A percentile compares a stretch with the other conserved stretches of the same genome.
Evolutionary conservation across 768 basidiomycete species (phyloP).

Genomic region (Boletus vinaceobasis): DNA sequence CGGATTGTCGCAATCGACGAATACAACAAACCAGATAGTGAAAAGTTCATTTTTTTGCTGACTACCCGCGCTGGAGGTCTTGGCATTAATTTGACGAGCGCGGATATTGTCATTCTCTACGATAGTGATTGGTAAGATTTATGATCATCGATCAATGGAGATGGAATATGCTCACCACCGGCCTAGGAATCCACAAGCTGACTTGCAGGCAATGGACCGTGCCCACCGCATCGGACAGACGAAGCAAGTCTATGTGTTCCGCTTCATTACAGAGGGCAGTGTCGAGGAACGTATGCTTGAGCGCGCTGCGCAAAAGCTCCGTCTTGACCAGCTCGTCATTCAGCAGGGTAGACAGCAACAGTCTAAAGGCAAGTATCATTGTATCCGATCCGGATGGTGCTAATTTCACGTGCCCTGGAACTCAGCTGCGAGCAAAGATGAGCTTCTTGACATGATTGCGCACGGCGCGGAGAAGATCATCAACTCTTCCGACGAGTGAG

Average conservation of each 20-base stretch:
- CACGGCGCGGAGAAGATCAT: constrained; percentile 98
- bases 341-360: constrained; percentile 88
- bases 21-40: constrained; percentile 90
- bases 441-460: constrained; percentile 96
- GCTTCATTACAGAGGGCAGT: constrained; percentile 82
- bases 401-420: neutral
- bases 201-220: constrained; percentile 98
- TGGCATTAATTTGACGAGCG: constrained; percentile 93
- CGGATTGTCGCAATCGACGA: constrained; percentile 96
- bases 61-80: constrained; percentile 96
- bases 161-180: neutral
- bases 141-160: neutral
- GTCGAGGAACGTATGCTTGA: constrained; percentile 92
- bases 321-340: constrained; percentile 94
- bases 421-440: constrained; percentile 90
- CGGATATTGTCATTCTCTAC: constrained; percentile 93
- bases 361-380: constrained; percentile 59
- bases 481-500: constrained; percentile 71
- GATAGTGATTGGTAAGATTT: constrained; percentile 86
- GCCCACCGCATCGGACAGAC: constrained; percentile 97
- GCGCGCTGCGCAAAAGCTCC: constrained; percentile 87
- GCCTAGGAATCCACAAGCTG: constrained; percentile 93
- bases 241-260: constrained; percentile 83
- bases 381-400: neutral
- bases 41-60: constrained; percentile 94